phyloP scores from a whole-genome alignment of 2,329 filamentous ascomycete species.

The Diplodia sapinea region DNA sequence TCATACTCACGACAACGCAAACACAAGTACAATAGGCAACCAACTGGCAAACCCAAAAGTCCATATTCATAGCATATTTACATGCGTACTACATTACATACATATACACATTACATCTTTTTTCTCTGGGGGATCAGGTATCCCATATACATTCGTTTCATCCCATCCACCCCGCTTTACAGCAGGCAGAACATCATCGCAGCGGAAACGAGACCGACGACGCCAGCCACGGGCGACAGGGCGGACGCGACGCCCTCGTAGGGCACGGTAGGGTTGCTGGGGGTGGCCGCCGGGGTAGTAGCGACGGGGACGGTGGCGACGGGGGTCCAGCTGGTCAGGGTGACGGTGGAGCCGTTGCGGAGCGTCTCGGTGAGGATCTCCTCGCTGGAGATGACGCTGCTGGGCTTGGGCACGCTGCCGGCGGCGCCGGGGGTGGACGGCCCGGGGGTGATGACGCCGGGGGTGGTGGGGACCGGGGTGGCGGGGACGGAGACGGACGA shows the following conservation, averaged over 20 bases:
- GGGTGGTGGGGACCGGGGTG: constrained; percentile 1
- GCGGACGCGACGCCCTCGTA: not conserved
- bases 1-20: not conserved
- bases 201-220: constrained; percentile 8
- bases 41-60: not conserved
- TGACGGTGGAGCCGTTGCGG: constrained; percentile 14
- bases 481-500: constrained; percentile 11
- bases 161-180: not conserved
- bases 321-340: not conserved
- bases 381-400: not conserved
- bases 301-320: constrained; percentile 7
- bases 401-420: not conserved
- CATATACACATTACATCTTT: constrained; percentile 19
- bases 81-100: constrained; percentile 12
- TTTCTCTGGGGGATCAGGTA: not conserved
- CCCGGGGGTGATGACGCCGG: not conserved
- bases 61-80: constrained; percentile 20
- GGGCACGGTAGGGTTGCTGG: constrained; percentile 3
- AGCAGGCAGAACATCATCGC: constrained; percentile 1
- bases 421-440: not conserved
- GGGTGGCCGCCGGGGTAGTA: constrained; percentile 4
- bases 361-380: constrained; percentile 12
- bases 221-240: not conserved
- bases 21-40: not conserved
- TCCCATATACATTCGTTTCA: not conserved